Percentiles rank a stretch among this genome's conserved stretches.
Conservation (phyloP, 805 yeast species). For the Saturnispora zaruensis region DNA sequence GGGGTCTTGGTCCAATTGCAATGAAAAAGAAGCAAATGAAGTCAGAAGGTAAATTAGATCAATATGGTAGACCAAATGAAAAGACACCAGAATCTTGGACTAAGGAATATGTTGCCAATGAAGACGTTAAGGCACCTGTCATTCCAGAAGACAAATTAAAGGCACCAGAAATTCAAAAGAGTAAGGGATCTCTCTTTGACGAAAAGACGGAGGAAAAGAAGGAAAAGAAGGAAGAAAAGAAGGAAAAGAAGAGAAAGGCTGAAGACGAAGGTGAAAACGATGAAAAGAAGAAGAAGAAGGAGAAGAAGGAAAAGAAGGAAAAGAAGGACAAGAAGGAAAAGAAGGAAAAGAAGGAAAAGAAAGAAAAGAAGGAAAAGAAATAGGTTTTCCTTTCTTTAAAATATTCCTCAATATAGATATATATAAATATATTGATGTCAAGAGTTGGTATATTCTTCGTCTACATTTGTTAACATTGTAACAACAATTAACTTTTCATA, state of each 20-base stretch:
- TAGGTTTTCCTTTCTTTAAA: not conserved
- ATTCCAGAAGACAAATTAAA: constrained; percentile 45
- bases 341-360: constrained; percentile 12
- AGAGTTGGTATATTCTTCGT: not conserved
- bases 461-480: not conserved
- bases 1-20: constrained; percentile 99
- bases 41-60: constrained; percentile 94
- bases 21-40: constrained; percentile 97
- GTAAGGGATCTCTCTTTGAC: constrained; percentile 40
- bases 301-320: constrained; percentile 19
- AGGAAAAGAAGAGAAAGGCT: constrained; percentile 36
- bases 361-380: constrained; percentile 18
- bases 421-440: not conserved
- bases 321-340: constrained; percentile 9
- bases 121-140: constrained; percentile 52
- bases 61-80: constrained; percentile 89
- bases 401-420: not conserved
- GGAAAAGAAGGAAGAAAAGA: constrained; percentile 42
- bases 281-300: constrained; percentile 24
- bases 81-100: constrained; percentile 93
- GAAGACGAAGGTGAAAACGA: constrained; percentile 19
- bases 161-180: constrained; percentile 31
- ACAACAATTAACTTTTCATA: not conserved
- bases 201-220: constrained; percentile 34
- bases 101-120: constrained; percentile 66